phyloP scores from a whole-genome alignment of 352 stramenopile species.

The Globisporangium carolinianum region DNA sequence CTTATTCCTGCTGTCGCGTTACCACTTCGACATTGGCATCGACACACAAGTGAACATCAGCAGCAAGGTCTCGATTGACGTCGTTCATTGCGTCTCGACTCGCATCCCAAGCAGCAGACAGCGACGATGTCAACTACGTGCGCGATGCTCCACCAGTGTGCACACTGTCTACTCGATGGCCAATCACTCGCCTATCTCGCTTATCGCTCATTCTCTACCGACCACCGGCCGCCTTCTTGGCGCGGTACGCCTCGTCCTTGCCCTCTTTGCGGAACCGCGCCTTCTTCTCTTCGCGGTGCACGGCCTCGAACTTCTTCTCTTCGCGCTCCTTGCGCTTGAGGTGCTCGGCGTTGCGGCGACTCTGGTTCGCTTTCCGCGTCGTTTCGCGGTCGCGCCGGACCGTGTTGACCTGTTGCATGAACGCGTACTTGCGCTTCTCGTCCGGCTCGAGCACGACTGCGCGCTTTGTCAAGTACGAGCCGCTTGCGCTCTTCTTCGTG shows the following conservation, averaged over 20 bases:
- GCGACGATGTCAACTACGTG: too few relatives aligned
- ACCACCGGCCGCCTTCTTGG: conserved; percentile 34
- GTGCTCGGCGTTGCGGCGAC: conserved; percentile 75
- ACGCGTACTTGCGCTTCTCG: conserved; percentile 96
- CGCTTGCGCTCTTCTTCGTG: conserved; percentile 73
- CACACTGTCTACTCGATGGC: too few relatives aligned
- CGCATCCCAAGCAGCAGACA: too few relatives aligned
- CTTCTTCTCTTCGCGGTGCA: conserved; percentile 82
- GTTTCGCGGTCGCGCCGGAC: conserved; percentile 95
- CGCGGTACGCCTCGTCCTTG: conserved; percentile 59
- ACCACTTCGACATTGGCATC: too few relatives aligned
- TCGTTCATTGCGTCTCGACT: too few relatives aligned
- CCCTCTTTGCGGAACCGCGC: conserved; percentile 78
- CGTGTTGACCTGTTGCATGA: conserved; percentile 96
- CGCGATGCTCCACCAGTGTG: too few relatives aligned
- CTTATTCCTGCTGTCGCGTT: too few relatives aligned
- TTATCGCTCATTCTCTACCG: not conserved
- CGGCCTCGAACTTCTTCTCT: conserved; percentile 84
- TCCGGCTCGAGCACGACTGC: conserved; percentile 94
- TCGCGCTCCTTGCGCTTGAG: conserved; percentile 91
- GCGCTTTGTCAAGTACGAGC: conserved; percentile 86
- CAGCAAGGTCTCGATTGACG: too few relatives aligned
- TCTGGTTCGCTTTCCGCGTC: conserved; percentile 92
- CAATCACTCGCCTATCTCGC: too few relatives aligned
- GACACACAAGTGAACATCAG: too few relatives aligned